These are phyloP conservation scores for Zizania latifolia DNA, from an alignment of 176 grass and related monocot genomes.

Conservation along the genomic window DNA sequence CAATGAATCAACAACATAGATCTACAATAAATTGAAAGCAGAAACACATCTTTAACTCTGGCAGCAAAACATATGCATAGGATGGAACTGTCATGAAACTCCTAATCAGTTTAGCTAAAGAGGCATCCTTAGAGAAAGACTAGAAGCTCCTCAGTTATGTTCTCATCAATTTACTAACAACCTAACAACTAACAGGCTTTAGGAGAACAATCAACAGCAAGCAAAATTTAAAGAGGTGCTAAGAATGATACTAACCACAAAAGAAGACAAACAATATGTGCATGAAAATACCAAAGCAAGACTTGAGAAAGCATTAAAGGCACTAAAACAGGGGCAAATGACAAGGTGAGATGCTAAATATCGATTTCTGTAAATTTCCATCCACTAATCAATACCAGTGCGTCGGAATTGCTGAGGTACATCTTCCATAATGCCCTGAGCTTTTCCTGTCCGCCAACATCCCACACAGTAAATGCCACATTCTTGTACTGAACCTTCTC, in stretches of 20 bases:
- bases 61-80: constrained; percentile 4
- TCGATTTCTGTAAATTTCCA: background rate
- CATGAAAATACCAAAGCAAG: background rate
- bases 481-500: constrained; percentile 98
- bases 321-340: background rate
- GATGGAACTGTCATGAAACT: background rate
- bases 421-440: constrained; percentile 80
- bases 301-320: background rate
- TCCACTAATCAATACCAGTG: constrained; percentile 49
- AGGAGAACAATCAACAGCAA: background rate
- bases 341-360: constrained; percentile 3
- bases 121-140: constrained; percentile 4
- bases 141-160: background rate
- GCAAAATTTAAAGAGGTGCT: background rate
- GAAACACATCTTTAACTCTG: constrained; percentile 4
- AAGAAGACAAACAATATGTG: background rate
- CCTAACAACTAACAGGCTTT: background rate
- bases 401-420: constrained; percentile 90
- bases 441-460: constrained; percentile 95
- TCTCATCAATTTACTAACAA: background rate
- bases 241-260: background rate
- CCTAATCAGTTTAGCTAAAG: background rate
- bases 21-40: constrained; percentile 46
- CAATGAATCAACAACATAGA: constrained; percentile 93
- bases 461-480: constrained; percentile 88